Conservation (phyloP, 2,329 filamentous ascomycete species). For the Colletotrichum sp. region DNA sequence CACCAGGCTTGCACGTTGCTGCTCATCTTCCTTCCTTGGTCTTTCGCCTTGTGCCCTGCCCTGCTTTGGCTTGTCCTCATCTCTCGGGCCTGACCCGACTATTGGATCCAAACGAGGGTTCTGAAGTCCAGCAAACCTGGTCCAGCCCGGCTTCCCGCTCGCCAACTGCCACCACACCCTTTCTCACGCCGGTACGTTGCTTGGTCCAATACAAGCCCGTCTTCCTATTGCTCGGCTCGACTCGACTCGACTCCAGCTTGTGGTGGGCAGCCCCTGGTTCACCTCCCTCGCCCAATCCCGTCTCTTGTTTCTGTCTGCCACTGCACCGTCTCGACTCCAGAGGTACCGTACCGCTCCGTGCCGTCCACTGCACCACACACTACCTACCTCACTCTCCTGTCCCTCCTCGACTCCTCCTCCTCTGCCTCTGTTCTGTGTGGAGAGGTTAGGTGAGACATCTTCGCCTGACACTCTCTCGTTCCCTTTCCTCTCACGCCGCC, state of each 20-base stretch:
- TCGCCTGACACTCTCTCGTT: conserved; percentile 9
- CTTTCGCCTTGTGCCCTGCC: neutral
- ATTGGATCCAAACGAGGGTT: neutral
- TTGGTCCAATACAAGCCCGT: conserved; percentile 8
- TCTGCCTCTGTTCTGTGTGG: conserved; percentile 9
- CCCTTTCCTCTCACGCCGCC: neutral
- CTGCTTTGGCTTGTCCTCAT: neutral
- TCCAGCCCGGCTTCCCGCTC: neutral
- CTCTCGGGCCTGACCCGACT: neutral
- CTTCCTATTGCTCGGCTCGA: neutral
- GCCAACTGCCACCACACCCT: neutral
- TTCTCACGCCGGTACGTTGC: neutral
- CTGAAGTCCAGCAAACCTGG: neutral
- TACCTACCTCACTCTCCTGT: conserved; percentile 5
- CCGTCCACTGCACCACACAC: neutral
- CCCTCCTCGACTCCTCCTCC: conserved; percentile 3
- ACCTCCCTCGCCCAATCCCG: conserved; percentile 15
- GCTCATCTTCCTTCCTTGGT: neutral
- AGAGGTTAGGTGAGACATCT: conserved; percentile 22
- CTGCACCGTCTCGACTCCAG: neutral
- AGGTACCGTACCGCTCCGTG: conserved; percentile 1
- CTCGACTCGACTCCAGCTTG: conserved; percentile 13
- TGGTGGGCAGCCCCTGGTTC: conserved; percentile 16
- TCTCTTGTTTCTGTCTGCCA: conserved; percentile 14
- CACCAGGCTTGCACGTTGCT: neutral